These are phyloP conservation scores for Elaeis guineensis DNA, from an alignment of 176 grass and related monocot species.

Conservation along the genomic window DNA sequence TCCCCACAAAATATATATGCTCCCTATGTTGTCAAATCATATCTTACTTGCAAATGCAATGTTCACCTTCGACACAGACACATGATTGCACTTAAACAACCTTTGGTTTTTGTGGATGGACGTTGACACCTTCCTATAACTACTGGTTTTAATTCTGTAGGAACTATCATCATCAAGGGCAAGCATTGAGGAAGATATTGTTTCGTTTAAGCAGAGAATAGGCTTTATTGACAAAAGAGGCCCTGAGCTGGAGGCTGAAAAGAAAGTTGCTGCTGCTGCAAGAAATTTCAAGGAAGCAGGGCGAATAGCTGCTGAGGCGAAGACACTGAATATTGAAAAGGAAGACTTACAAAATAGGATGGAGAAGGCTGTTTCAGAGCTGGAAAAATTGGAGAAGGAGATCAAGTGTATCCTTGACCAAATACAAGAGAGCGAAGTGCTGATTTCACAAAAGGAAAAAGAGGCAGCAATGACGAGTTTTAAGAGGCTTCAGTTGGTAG, in stretches of 20 bases:
- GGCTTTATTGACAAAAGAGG: conserved; percentile 87
- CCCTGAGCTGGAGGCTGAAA: conserved; percentile 90
- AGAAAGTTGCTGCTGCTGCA: conserved; percentile 87
- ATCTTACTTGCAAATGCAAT: too few species aligned
- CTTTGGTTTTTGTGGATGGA: too few species aligned
- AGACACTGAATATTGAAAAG: conserved; percentile 71
- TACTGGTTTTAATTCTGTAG: conserved; percentile 39
- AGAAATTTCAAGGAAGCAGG: conserved; percentile 97
- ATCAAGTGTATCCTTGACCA: conserved; percentile 44
- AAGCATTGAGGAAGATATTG: conserved; percentile 69
- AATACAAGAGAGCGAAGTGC: conserved; percentile 67
- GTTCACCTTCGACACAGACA: too few species aligned
- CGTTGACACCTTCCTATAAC: not conserved
- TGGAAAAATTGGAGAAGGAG: conserved; percentile 66
- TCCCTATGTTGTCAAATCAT: too few species aligned
- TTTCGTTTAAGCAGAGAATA: conserved; percentile 59
- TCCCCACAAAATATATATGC: too few species aligned
- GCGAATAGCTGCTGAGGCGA: conserved; percentile 81
- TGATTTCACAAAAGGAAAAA: conserved; percentile 82
- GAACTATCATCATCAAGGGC: conserved; percentile 71
- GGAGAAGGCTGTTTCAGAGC: conserved; percentile 55
- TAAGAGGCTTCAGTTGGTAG: conserved; percentile 62
- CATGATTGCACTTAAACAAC: too few species aligned
- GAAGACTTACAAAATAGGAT: conserved; percentile 62
- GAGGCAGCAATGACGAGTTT: conserved; percentile 69